phyloP scores from a whole-genome alignment of 805 yeast genomes.

The Saturnispora mendoncae region DNA sequence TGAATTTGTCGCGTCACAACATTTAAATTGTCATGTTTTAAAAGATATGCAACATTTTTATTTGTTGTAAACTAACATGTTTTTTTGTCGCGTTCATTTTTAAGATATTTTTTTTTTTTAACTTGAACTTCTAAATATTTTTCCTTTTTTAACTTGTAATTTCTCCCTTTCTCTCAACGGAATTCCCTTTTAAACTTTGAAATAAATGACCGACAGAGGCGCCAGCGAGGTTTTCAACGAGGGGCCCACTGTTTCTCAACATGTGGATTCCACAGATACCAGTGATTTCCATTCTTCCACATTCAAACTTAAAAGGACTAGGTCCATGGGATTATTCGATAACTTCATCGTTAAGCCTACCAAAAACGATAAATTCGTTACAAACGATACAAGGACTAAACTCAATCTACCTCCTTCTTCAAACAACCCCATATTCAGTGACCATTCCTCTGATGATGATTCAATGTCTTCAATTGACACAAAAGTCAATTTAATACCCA shows the following conservation, averaged over 20 bases:
- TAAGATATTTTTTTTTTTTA: too few relatives aligned
- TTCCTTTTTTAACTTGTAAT: background rate
- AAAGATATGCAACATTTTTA: too few relatives aligned
- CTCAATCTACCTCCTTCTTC: conserved; percentile 32
- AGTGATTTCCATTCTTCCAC: conserved; percentile 62
- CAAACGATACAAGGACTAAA: conserved; percentile 90
- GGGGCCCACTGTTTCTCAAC: conserved; percentile 57
- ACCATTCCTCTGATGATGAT: conserved; percentile 23
- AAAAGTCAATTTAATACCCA: conserved; percentile 22
- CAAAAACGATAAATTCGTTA: conserved; percentile 33
- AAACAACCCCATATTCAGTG: conserved; percentile 20
- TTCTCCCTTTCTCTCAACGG: background rate
- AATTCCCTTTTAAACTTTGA: conserved; percentile 1
- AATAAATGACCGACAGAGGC: too few relatives aligned
- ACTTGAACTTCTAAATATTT: too few relatives aligned
- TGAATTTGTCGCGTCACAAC: too few relatives aligned
- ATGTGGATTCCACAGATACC: conserved; percentile 62
- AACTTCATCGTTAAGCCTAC: background rate
- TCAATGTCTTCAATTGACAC: conserved; percentile 21
- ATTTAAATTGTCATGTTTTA: background rate
- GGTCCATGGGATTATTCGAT: conserved; percentile 58
- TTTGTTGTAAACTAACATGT: too few relatives aligned
- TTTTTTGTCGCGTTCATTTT: too few relatives aligned
- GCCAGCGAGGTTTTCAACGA: conserved; percentile 43
- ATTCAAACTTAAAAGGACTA: conserved; percentile 69